Evolutionary conservation across 441 rosid species (phyloP).

Genomic region (Corymbia citriodora): DNA sequence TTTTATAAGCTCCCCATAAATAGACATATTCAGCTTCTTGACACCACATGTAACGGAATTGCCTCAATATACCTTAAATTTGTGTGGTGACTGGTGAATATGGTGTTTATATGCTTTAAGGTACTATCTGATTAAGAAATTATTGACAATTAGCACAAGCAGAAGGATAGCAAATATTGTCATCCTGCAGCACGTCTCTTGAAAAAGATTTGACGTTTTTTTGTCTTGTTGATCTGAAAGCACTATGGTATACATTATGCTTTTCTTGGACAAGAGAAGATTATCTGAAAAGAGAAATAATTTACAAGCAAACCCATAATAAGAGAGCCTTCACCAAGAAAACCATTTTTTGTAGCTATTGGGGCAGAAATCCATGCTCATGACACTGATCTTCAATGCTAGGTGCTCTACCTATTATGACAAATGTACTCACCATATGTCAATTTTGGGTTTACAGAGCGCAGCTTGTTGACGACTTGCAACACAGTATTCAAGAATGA

Average conservation of each 20-base stretch:
- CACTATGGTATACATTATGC: not conserved
- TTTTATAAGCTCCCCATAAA: not conserved
- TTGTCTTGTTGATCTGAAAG: not conserved
- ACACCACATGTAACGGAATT: not conserved
- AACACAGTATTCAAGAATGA: slow-evolving; percentile 78
- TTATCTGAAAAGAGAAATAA: not conserved
- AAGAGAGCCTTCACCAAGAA: not conserved
- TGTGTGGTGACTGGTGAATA: not conserved
- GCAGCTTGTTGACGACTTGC: slow-evolving; percentile 84
- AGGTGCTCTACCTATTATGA: not conserved
- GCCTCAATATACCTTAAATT: not conserved
- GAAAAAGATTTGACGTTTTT: not conserved
- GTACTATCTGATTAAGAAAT: not conserved
- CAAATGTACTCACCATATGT: slow-evolving; percentile 60
- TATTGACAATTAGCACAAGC: not conserved
- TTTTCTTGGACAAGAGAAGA: not conserved
- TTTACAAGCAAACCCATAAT: not conserved
- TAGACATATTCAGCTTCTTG: not conserved
- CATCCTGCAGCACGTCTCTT: not conserved
- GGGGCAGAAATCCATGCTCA: not conserved
- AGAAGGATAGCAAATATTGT: not conserved
- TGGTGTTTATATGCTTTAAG: not conserved
- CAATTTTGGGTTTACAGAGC: slow-evolving; percentile 78
- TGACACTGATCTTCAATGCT: not conserved
- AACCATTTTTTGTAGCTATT: not conserved